phyloP scores from a whole-genome alignment of 805 yeast genomes.

The Pichia phayaonensis region DNA sequence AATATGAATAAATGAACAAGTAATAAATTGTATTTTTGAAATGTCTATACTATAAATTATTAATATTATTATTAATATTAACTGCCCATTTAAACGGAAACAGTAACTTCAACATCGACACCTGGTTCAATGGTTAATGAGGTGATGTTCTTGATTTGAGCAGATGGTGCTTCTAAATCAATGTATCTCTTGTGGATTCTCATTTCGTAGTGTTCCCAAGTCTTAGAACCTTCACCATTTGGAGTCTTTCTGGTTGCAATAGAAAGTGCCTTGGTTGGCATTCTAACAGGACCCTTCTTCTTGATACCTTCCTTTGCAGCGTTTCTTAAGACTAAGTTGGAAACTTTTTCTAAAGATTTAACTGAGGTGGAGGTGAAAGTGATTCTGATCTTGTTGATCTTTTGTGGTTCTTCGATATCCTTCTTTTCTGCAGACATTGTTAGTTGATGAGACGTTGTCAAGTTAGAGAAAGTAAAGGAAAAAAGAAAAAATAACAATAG shows the following conservation, averaged over 20 bases:
- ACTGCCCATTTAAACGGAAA: constrained; percentile 60
- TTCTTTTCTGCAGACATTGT: constrained; percentile 79
- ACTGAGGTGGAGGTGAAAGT: constrained; percentile 98
- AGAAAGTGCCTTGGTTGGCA: constrained; percentile 98
- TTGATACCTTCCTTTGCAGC: constrained; percentile 75
- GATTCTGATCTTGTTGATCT: constrained; percentile 96
- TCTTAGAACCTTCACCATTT: constrained; percentile 99
- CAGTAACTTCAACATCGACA: constrained; percentile 94
- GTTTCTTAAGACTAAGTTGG: constrained; percentile 80
- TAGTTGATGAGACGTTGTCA: constrained; percentile 29
- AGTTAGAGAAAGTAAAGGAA: not conserved
- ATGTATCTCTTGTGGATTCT: constrained; percentile 99
- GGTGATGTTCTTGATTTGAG: constrained; percentile 89
- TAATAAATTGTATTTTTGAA: constrained; percentile 34
- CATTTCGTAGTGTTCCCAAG: constrained; percentile 99
- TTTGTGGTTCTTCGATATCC: constrained; percentile 71
- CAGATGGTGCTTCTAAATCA: constrained; percentile 95
- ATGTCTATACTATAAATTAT: not conserved
- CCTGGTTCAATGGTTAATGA: constrained; percentile 98
- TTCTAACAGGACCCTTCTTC: constrained; percentile 99
- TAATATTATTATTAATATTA: not conserved
- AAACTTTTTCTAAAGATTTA: constrained; percentile 95
- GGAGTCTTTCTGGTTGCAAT: constrained; percentile 99
- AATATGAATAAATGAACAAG: constrained; percentile 13
- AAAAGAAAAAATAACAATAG: not conserved